Conservation (phyloP, 2,329 filamentous ascomycete species). For the Aspergillus intermedius region DNA sequence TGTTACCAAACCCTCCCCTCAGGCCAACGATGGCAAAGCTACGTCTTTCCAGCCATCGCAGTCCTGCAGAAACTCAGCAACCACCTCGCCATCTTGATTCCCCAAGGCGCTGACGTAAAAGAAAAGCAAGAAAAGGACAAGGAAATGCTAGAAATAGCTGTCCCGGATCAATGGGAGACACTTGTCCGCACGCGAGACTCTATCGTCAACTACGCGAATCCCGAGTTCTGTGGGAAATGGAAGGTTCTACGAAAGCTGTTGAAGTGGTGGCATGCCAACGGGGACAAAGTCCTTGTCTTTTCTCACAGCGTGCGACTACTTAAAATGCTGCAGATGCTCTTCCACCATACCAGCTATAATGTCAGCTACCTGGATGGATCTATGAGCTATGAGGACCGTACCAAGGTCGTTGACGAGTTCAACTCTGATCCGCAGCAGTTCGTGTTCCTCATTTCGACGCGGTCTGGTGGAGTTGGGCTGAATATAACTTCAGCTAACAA, state of each 20-base stretch:
- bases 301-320: slow-evolving; percentile 84
- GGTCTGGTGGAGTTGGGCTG: slow-evolving; percentile 83
- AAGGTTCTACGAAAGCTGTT: slow-evolving; percentile 80
- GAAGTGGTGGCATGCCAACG: slow-evolving; percentile 80
- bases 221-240: slow-evolving; percentile 96
- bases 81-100: slow-evolving; percentile 83
- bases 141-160: slow-evolving; percentile 63
- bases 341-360: slow-evolving; percentile 82
- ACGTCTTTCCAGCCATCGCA: slow-evolving; percentile 79
- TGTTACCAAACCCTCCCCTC: slow-evolving; percentile 57
- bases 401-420: slow-evolving; percentile 79
- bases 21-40: slow-evolving; percentile 62
- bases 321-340: slow-evolving; percentile 75
- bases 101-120: slow-evolving; percentile 54
- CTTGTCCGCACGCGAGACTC: slow-evolving; percentile 71
- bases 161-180: slow-evolving; percentile 67
- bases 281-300: slow-evolving; percentile 93
- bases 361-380: slow-evolving; percentile 85
- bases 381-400: slow-evolving; percentile 75
- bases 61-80: slow-evolving; percentile 84
- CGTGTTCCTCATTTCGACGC: slow-evolving; percentile 91
- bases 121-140: slow-evolving; percentile 76
- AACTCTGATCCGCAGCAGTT: slow-evolving; percentile 83
- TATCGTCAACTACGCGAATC: slow-evolving; percentile 73
- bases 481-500: slow-evolving; percentile 98